Conservation (phyloP, 257 asterid species). For the Jasminum sambac region DNA sequence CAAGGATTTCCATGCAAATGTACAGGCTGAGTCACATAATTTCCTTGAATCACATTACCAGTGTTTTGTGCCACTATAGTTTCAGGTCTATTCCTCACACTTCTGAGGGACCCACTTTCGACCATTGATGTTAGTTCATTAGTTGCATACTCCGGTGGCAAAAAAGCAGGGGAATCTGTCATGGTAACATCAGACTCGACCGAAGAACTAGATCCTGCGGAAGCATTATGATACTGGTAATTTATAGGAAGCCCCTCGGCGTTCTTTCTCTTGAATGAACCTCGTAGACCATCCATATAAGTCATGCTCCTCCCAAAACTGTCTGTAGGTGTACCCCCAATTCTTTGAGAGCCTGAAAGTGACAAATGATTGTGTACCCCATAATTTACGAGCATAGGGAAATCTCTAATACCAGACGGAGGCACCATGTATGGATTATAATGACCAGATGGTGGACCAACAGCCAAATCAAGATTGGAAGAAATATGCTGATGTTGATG, state of each 20-base stretch:
- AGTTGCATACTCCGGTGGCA: conserved; percentile 35
- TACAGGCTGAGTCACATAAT: conserved; percentile 50
- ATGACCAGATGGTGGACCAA: conserved; percentile 47
- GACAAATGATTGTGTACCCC: conserved; percentile 49
- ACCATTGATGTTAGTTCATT: conserved; percentile 34
- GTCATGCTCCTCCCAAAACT: conserved; percentile 44
- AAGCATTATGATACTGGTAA: conserved; percentile 36
- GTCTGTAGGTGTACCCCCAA: conserved; percentile 35
- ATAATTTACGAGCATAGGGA: conserved; percentile 53
- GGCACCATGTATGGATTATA: conserved; percentile 59
- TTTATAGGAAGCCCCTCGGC: conserved; percentile 49
- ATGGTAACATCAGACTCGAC: conserved; percentile 40
- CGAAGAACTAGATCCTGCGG: conserved; percentile 68
- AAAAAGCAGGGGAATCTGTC: conserved; percentile 33
- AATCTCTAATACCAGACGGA: conserved; percentile 51
- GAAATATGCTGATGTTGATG: conserved; percentile 52
- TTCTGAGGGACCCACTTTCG: conserved; percentile 39
- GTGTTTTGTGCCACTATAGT: conserved; percentile 40
- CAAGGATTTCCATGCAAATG: conserved; percentile 64
- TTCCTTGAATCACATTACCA: conserved; percentile 54
- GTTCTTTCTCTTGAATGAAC: conserved; percentile 61
- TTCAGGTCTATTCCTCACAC: conserved; percentile 50
- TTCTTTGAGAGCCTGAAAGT: conserved; percentile 33
- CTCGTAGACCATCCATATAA: conserved; percentile 47
- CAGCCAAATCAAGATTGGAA: conserved; percentile 34